phyloP scores from a whole-genome alignment of 768 basidiomycete species.

The Strobilomyces confusus region DNA sequence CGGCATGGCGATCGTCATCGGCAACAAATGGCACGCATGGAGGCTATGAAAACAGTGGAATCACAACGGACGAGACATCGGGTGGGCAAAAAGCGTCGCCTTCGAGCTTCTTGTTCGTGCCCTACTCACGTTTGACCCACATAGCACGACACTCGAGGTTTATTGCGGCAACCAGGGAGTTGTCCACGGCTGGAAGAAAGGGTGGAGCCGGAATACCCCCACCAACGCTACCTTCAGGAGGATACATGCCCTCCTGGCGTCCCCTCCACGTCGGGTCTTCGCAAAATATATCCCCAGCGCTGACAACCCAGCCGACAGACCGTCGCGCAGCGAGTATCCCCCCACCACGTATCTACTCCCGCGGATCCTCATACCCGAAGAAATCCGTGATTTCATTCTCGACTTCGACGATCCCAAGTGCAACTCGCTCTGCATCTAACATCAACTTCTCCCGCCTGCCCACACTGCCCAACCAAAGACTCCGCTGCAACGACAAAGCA shows the following conservation, averaged over 20 bases:
- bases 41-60: not conserved
- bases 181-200: conserved; percentile 34
- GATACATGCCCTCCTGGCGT: conserved; percentile 11
- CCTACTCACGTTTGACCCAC: not conserved
- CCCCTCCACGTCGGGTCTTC: not conserved
- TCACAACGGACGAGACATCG: not conserved
- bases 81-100: not conserved
- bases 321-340: not conserved
- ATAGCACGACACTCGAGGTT: not conserved
- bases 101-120: not conserved
- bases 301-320: not conserved
- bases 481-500: not conserved
- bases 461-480: not conserved
- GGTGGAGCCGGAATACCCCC: conserved; percentile 24
- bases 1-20: not conserved
- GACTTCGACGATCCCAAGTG: not conserved
- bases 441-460: not conserved
- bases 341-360: not conserved
- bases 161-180: conserved; percentile 29
- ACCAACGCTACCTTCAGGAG: conserved; percentile 30
- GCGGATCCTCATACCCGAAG: not conserved
- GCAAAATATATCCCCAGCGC: not conserved
- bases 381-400: not conserved
- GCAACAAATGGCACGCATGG: not conserved
- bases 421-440: not conserved